Base-by-base conservation (phyloP, 2,329 filamentous ascomycete genomes). In the Plectosphaerella cucumerina region DNA sequence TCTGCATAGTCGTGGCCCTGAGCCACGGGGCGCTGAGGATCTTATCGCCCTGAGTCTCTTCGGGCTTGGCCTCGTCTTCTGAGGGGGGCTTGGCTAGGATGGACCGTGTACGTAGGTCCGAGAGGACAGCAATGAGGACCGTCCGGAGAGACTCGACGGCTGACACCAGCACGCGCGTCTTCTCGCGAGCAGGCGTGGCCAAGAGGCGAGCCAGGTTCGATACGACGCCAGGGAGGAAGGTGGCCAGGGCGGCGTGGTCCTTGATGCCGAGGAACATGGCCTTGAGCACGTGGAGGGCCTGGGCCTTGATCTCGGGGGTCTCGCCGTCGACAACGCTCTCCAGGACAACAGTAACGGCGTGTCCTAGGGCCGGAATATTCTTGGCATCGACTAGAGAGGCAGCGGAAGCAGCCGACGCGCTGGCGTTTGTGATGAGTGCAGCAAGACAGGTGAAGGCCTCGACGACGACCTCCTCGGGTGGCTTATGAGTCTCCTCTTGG, bases 181-280 rank as follows among this genome's bases (percentile, higher is more conserved):
- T 82, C 43, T 75, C 70, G 11, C 79, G 77, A 39, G 80, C 81
- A 1, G 85, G 87, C 1, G 84, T 83, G 5, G 87, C 86, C 47
- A 96, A 70, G 1, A 90, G 73, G 60, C 87, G 92, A 2, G 87
- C 85, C 21, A 99, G 72, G 1, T 85, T 83, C 3, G 94, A 97
- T 0, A 96, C 82, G 0, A 90, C 90, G 10, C 92, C 90, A 0
- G 95, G 94, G 41, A 97, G 76, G 61, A 99, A 94, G 54, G 82
- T 92, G 10, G 90, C 89, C 50, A 96, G 73, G 3, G 89, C 83
- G n/a, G 87, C 80, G 44, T 80, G 80, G 60, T 94, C 87, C 48
- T 79, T 83, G 42, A 96, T 76, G 20, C 83, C 81, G 6, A 66
- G 62, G 56, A 84, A 81, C 8, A 94, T 70, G 1, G 80, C 72